A percentile compares a stretch with the other conserved stretches of the same genome.
phyloP scores from a whole-genome alignment of 228 moss, liverwort and hornwort species.

The Sphagnum fallax region DNA sequence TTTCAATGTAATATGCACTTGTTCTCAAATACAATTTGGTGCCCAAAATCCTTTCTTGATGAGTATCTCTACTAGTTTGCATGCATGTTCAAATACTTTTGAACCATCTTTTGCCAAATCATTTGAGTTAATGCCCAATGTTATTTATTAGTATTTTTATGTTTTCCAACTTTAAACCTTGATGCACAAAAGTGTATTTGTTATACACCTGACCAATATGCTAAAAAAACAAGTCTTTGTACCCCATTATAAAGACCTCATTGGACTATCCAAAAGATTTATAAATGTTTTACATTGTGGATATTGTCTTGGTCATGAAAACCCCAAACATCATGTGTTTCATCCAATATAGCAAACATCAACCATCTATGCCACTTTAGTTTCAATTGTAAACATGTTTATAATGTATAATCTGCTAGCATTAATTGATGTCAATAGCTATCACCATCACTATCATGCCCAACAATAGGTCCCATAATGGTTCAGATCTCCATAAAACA shows the following conservation, averaged over 20 bases:
- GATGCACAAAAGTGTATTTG: too few relatives aligned
- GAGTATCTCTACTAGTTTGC: too few relatives aligned
- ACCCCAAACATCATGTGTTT: neutral
- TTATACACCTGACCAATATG: too few relatives aligned
- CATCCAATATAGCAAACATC: neutral
- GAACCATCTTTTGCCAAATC: too few relatives aligned
- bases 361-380: neutral
- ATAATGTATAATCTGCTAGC: slow-evolving; percentile 1
- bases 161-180: too few relatives aligned
- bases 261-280: neutral
- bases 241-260: neutral
- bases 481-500: neutral
- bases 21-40: neutral
- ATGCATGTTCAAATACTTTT: too few relatives aligned
- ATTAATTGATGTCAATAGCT: neutral
- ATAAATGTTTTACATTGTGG: slow-evolving; percentile 7
- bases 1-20: neutral
- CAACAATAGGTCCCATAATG: slow-evolving; percentile 1
- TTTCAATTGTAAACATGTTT: neutral
- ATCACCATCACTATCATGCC: slow-evolving; percentile 8
- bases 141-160: neutral
- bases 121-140: neutral
- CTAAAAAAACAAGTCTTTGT: too few relatives aligned
- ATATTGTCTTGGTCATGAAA: slow-evolving; percentile 1
- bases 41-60: neutral